Evolutionary conservation across 2,329 filamentous ascomycete genomes (phyloP).

Genomic region (Cercospora brassicicola): DNA sequence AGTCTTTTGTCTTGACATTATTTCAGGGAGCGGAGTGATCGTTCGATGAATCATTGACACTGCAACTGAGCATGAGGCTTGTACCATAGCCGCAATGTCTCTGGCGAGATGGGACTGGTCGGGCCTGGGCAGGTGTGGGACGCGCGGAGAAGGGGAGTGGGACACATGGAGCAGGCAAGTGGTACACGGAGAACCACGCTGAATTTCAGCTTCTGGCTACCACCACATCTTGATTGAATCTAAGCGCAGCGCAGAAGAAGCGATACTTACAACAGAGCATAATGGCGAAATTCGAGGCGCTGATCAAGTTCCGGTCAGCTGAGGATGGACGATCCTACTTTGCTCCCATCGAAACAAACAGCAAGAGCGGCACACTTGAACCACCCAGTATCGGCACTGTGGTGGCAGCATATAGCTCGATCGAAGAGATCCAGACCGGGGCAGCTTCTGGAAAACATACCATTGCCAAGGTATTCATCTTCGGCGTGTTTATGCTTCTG

Average conservation of each 20-base stretch:
- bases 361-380: background rate
- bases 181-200: background rate
- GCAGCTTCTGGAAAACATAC: background rate
- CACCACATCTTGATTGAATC: background rate
- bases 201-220: background rate
- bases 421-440: background rate
- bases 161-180: background rate
- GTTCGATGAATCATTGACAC: background rate
- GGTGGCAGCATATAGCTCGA: background rate
- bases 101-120: background rate
- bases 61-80: background rate
- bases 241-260: background rate
- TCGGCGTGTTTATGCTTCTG: background rate
- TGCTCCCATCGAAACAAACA: background rate
- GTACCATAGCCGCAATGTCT: background rate
- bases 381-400: background rate
- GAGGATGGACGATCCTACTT: background rate
- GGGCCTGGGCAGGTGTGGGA: background rate
- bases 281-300: background rate
- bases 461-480: background rate
- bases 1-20: background rate
- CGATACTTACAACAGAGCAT: background rate
- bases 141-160: background rate
- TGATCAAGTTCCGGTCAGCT: background rate
- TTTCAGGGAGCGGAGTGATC: background rate